Evolutionary conservation across 345 rosid species (phyloP).

Genomic region (Hevea brasiliensis): DNA sequence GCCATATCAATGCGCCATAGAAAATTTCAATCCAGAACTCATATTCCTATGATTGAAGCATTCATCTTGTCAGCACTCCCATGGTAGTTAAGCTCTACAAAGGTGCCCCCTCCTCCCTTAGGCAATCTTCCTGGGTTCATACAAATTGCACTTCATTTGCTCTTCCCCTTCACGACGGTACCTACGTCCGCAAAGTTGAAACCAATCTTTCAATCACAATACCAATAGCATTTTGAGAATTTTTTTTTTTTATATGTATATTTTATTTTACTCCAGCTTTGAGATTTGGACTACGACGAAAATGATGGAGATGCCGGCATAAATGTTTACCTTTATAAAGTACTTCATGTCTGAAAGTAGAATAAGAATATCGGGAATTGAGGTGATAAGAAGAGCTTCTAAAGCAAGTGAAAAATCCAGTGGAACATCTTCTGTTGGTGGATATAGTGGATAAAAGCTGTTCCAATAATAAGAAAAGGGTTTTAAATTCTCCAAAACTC

Average conservation of each 20-base stretch:
- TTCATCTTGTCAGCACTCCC: conserved; percentile 58
- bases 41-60: conserved; percentile 69
- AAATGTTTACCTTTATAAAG: conserved; percentile 57
- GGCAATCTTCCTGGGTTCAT: conserved; percentile 87
- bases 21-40: conserved; percentile 12
- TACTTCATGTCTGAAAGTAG: conserved; percentile 81
- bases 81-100: conserved; percentile 62
- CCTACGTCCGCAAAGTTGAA: conserved; percentile 38
- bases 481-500: background rate
- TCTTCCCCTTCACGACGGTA: conserved; percentile 59
- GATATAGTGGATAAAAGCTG: conserved; percentile 89
- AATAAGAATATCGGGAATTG: conserved; percentile 67
- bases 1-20: background rate
- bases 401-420: conserved; percentile 74
- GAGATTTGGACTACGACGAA: background rate
- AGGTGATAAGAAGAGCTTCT: conserved; percentile 54
- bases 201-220: background rate
- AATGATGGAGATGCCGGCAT: background rate
- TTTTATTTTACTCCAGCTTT: background rate
- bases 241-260: background rate
- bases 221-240: background rate
- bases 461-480: conserved; percentile 14
- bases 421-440: conserved; percentile 78
- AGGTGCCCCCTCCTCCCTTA: conserved; percentile 87
- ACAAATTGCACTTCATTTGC: conserved; percentile 60